Evolutionary conservation across 805 yeast genomes (phyloP).

Genomic region (Suhomyces canberraensis): DNA sequence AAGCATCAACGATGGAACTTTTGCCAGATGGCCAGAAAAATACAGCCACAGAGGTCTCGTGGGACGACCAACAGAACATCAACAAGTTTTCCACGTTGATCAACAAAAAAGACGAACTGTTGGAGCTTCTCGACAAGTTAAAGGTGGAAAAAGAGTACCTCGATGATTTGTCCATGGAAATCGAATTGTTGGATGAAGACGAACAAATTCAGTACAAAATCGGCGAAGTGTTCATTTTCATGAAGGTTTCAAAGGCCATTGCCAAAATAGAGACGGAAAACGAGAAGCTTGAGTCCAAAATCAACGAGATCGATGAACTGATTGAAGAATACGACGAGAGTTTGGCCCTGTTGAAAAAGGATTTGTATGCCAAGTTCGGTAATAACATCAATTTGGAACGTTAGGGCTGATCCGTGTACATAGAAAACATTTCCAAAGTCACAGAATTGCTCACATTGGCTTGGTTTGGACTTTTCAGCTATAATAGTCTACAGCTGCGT

Average conservation of each 20-base stretch:
- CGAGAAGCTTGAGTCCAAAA: slow-evolving; percentile 48
- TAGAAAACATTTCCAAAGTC: neutral
- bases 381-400: slow-evolving; percentile 81
- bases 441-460: too few relatives aligned
- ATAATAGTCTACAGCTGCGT: too few relatives aligned
- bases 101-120: slow-evolving; percentile 59
- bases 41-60: slow-evolving; percentile 55
- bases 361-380: slow-evolving; percentile 87
- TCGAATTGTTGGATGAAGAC: slow-evolving; percentile 79
- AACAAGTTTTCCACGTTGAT: slow-evolving; percentile 85
- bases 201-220: slow-evolving; percentile 71
- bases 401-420: too few relatives aligned
- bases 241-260: slow-evolving; percentile 65
- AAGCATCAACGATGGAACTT: slow-evolving; percentile 36
- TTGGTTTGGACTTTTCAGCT: too few relatives aligned
- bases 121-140: slow-evolving; percentile 45
- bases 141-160: slow-evolving; percentile 79
- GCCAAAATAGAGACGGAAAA: slow-evolving; percentile 64
- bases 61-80: slow-evolving; percentile 87
- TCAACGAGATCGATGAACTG: slow-evolving; percentile 44
- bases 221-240: slow-evolving; percentile 75
- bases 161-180: slow-evolving; percentile 80
- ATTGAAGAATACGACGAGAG: slow-evolving; percentile 52
- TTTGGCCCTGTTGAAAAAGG: slow-evolving; percentile 60
- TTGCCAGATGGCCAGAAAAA: slow-evolving; percentile 56